Base-by-base conservation (phyloP, 2,329 filamentous ascomycete genomes). In the Geosmithia flava region DNA sequence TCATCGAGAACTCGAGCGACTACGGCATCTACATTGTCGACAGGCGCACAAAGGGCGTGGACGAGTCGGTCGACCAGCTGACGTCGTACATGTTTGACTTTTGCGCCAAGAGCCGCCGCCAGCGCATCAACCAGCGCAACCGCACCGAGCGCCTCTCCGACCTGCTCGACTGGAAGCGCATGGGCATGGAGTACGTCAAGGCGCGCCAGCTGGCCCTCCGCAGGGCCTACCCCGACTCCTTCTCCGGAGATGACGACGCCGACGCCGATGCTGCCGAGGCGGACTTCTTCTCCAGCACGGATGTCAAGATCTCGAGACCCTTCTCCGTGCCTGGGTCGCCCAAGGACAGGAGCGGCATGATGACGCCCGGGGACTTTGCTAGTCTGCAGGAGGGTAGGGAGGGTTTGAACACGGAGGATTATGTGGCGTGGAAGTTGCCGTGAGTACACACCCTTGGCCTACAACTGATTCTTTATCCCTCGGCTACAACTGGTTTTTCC, bases 1-100 rank as follows among this genome's bases (percentile, higher is more conserved):
- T 97, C 56, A 97, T 98, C 55, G 91, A 97, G 68, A 97, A 97
- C 68, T 94, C 91, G 41, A 86, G 85, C 54, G 93, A 98, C 67
- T 97, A 98, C 61, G 93, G 93, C 55, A 97, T 98, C 68, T 97
- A 97, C 73, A 97, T 98, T 64, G 90, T 98, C 44, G 93, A 98
- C 64, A 86, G 93, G 49, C 82, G 93, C 45, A 85, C 81, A 70
- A 97, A 97, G 77, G 91, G 90, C 27, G 85, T 98, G 1, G 93
- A 98, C 60, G 93, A 97, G 65, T 95, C 89, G 8, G 90, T 97
- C 62, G 96, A 97, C 68, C 89, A 97, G 68, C 79, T 97, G 53
- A 83, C 88, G 15, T 81, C 86, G 20, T 63, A 61, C 58, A 97
- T 98, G 91, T 93, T 83, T 62, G 88, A 97, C 44, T 98, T 96